Conservation (phyloP, 108 stramenopile genomes). For the Cyclotella kingstonii region DNA sequence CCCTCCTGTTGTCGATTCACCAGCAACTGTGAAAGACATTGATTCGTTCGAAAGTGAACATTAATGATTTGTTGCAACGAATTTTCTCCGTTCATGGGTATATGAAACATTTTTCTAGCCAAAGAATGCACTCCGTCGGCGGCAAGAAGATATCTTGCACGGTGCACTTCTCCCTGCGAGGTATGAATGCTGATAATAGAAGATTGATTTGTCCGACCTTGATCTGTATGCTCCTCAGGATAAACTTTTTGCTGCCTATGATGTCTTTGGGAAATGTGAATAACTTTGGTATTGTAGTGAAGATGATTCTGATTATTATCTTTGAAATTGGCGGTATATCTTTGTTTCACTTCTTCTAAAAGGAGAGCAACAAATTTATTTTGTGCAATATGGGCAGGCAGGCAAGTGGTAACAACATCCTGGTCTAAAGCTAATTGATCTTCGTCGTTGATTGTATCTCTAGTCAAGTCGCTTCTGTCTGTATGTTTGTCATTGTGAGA, state of each 20-base stretch:
- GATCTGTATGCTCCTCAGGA: no score
- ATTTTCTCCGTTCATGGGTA: slow-evolving; percentile 53
- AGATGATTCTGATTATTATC: slow-evolving; percentile 1
- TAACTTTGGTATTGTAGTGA: slow-evolving; percentile 20
- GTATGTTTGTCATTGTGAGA: slow-evolving; percentile 1
- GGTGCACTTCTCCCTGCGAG: slow-evolving; percentile 16
- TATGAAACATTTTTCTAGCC: slow-evolving; percentile 48
- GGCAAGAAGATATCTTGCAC: slow-evolving; percentile 61
- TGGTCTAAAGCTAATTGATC: slow-evolving; percentile 1
- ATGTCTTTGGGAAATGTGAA: slow-evolving; percentile 7
- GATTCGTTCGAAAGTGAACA: slow-evolving; percentile 72
- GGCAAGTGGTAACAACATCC: slow-evolving; percentile 22
- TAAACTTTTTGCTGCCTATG: not conserved
- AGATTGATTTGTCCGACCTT: slow-evolving; percentile 1
- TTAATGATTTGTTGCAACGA: slow-evolving; percentile 83
- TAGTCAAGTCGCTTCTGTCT: no score
- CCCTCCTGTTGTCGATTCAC: not conserved
- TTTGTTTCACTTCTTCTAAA: slow-evolving; percentile 42
- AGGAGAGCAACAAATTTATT: slow-evolving; percentile 59
- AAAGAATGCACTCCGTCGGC: slow-evolving; percentile 86
- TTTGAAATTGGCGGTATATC: no score
- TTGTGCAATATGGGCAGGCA: slow-evolving; percentile 60
- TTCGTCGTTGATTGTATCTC: no score
- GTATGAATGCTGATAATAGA: slow-evolving; percentile 28
- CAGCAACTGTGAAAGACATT: slow-evolving; percentile 24